These are phyloP conservation scores for Globisporangium acanthophoron DNA, from an alignment of 352 stramenopile genomes.

Conservation along the genomic window DNA sequence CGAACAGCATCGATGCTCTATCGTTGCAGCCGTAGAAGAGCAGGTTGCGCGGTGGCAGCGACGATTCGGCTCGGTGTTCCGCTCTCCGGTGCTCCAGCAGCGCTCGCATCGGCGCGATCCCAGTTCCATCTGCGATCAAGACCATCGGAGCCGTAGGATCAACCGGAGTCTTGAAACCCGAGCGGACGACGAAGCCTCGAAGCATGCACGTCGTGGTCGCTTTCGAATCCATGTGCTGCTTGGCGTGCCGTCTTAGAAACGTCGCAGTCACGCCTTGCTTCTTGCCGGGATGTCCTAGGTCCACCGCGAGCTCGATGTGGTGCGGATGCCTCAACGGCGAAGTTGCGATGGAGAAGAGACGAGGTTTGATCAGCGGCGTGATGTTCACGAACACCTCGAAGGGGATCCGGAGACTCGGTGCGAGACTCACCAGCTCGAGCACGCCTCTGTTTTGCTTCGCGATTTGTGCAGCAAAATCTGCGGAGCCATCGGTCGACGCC, in stretches of 20 bases:
- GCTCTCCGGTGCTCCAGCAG: conserved; percentile 26
- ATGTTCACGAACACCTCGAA: conserved; percentile 84
- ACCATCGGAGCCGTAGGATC: conserved; percentile 83
- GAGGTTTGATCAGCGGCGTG: conserved; percentile 79
- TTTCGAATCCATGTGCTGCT: conserved; percentile 5
- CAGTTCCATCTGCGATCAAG: conserved; percentile 89
- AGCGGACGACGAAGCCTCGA: conserved; percentile 85
- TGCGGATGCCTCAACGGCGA: conserved; percentile 59
- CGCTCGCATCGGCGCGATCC: conserved; percentile 81
- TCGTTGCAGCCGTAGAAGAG: conserved; percentile 27
- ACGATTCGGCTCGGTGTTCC: conserved; percentile 9
- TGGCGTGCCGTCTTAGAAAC: conserved; percentile 15
- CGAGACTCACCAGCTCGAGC: conserved; percentile 66
- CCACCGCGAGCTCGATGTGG: conserved; percentile 86
- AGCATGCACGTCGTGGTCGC: conserved; percentile 58
- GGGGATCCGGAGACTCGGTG: conserved; percentile 35
- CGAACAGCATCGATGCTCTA: conserved; percentile 27
- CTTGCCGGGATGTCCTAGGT: conserved; percentile 63
- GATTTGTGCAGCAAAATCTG: conserved; percentile 81
- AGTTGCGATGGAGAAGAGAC: conserved; percentile 93
- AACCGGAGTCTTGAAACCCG: conserved; percentile 85
- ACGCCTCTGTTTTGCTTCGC: conserved; percentile 63
- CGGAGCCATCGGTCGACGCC: conserved; percentile 58
- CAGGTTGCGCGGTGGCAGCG: conserved; percentile 17
- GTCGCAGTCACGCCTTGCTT: conserved; percentile 21